Evolutionary conservation across 2,329 filamentous ascomycete species (phyloP), one percentile per base, ranked within the genome.

Genomic region (Fusarium bulbicola): DNA sequence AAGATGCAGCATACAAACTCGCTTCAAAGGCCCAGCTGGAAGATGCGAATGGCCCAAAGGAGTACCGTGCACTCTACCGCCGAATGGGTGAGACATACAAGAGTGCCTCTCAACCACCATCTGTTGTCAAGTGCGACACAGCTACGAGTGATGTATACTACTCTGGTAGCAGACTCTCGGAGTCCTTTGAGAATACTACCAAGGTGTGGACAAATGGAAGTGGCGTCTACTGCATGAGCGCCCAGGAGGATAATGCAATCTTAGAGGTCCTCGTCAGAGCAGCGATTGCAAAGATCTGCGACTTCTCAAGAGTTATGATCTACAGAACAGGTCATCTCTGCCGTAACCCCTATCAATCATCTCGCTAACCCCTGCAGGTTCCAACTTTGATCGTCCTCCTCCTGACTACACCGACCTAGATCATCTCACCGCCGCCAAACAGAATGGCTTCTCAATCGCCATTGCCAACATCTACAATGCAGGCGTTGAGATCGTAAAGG

Each of bases 71-170:
- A 6, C 80, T 84, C 32, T 92, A 92, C 75, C 80, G 76, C 3
- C 78, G 81, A 2, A 81, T 83, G 15, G 86, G 82, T 1, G 73
- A 74, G 13, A 72, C 77, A 5, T 87, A 86, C 69, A 65, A 74
- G 7, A 80, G 83, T 9, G 88, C 84, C 12, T 84, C 85, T 1
- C 66, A 80, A 24, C 74, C 81, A 0, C 92, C 92, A 0, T 82
- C 83, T 7, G 85, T 94, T 4, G 81, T 91, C 42, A 88, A 86
- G 69, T 93, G 92, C 75, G 92, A 94, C 76, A 86, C 87, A 11
- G 90, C 90, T 0, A 93, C 92, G 2, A 91, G 89, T 46, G 92
- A 94, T 77, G 91, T 93, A 21, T 94, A 93, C 82, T 94, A 87
- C 81, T 89, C 87, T 5, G 92, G 92, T 13, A 83, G 80, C 0